Evolutionary conservation across 768 basidiomycete genomes (phyloP).

Genomic region (Tulasnella sp.): DNA sequence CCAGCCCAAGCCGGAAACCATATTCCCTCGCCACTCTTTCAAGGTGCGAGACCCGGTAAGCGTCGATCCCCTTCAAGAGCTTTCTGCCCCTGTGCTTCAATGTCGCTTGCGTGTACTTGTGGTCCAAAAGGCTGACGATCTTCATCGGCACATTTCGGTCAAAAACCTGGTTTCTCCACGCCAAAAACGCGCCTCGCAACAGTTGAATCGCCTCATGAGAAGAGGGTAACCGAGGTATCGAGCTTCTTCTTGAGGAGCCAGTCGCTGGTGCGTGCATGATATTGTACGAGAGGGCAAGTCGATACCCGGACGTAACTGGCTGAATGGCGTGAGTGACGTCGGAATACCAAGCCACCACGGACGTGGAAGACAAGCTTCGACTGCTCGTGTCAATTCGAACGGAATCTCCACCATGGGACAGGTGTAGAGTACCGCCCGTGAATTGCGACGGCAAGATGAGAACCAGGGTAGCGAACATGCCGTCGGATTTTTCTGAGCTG

Average conservation of each 20-base stretch:
- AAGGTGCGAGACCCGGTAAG: slow-evolving; percentile 43
- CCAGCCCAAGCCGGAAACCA: slow-evolving; percentile 48
- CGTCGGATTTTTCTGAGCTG: slow-evolving; percentile 53
- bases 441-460: slow-evolving; percentile 54
- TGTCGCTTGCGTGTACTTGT: slow-evolving; percentile 45
- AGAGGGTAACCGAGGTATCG: background rate
- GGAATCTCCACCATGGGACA: slow-evolving; percentile 47
- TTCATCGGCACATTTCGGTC: slow-evolving; percentile 36
- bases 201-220: slow-evolving; percentile 28
- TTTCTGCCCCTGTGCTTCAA: slow-evolving; percentile 36
- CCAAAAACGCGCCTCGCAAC: background rate
- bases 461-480: slow-evolving; percentile 59
- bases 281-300: slow-evolving; percentile 57
- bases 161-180: background rate
- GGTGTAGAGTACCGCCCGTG: slow-evolving; percentile 52
- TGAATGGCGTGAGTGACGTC: slow-evolving; percentile 58
- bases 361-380: slow-evolving; percentile 44
- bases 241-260: slow-evolving; percentile 42
- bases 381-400: slow-evolving; percentile 47
- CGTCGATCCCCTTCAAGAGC: slow-evolving; percentile 50
- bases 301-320: slow-evolving; percentile 54
- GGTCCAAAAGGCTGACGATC: slow-evolving; percentile 46
- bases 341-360: slow-evolving; percentile 57
- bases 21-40: slow-evolving; percentile 45
- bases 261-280: slow-evolving; percentile 49